These are phyloP conservation scores for Paraconiothyrium sp. DNA, from an alignment of 2,329 filamentous ascomycete genomes.

Conservation along the genomic window DNA sequence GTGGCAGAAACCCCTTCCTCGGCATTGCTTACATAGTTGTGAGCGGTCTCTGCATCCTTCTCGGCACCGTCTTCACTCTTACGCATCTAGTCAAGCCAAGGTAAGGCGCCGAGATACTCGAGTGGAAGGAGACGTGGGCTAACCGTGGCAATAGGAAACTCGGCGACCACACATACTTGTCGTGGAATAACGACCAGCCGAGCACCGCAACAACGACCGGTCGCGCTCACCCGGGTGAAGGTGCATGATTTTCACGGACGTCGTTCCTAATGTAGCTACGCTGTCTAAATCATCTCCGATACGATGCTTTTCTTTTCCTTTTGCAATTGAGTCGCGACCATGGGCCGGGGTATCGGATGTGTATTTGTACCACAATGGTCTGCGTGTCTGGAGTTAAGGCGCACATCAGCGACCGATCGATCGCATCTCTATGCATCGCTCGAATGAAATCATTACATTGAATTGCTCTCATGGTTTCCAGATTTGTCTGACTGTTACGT, in stretches of 20 bases:
- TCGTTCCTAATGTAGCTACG: slow-evolving; percentile 26
- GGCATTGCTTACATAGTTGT: slow-evolving; percentile 97
- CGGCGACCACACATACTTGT: slow-evolving; percentile 95
- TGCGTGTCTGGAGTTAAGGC: slow-evolving; percentile 41
- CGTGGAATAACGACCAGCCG: slow-evolving; percentile 83
- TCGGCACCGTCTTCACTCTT: slow-evolving; percentile 87
- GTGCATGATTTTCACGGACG: slow-evolving; percentile 38
- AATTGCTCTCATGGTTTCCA: slow-evolving; percentile 25
- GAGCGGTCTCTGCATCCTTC: slow-evolving; percentile 88
- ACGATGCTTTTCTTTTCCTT: slow-evolving; percentile 25
- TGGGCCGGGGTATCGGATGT: slow-evolving; percentile 31
- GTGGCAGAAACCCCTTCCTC: slow-evolving; percentile 93
- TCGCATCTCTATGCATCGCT: slow-evolving; percentile 27
- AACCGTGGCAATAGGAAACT: slow-evolving; percentile 74
- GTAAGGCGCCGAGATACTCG: slow-evolving; percentile 60
- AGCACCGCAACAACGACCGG: slow-evolving; percentile 64
- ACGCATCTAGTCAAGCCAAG: slow-evolving; percentile 91
- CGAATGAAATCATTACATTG: slow-evolving; percentile 14
- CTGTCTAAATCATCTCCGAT: background rate
- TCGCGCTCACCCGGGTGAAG: slow-evolving; percentile 45
- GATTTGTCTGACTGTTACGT: slow-evolving; percentile 7
- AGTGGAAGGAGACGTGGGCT: slow-evolving; percentile 8
- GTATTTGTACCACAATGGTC: slow-evolving; percentile 39
- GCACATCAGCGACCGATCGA: slow-evolving; percentile 36
- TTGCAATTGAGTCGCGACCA: slow-evolving; percentile 30